Evolutionary conservation across 225 moss, liverwort and hornwort genomes (phyloP), one percentile per base, ranked within the genome.

Genomic region (Polytrichum formosum): DNA sequence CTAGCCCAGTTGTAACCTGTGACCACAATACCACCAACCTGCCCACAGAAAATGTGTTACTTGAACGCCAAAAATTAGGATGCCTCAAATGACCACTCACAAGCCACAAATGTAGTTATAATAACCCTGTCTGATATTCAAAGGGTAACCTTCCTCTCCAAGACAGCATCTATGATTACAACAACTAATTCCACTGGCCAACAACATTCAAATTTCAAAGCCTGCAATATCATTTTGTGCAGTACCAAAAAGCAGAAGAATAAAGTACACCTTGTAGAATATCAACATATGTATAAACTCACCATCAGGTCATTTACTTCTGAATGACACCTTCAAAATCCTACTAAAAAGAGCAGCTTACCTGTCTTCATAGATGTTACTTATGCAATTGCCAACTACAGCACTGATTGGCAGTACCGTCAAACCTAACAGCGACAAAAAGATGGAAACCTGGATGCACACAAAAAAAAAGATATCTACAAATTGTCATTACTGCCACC

Each of bases 321-420:
- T 30, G 6, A 30, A 30, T 30, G 30, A 30, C 31, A 31, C 31
- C 31, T 31, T 31, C 6, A 31, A 31, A 31, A 31, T 31, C 31
- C 13, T 2, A 46, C 37, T 10, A 13, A 46, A 46, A 46, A 13
- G 35, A 35, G 13, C 20, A 26, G 72, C 82, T 59, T 64, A 85
- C 88, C 88, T 85, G 72, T 82, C 83, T 68, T 89, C 85, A 55
- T 73, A 89, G 5, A 64, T 70, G 72, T 89, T 89, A 68, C 80
- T 89, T 58, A 89, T 66, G 60, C 71, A 89, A 58, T 80, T 89
- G 55, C 88, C 88, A 26, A 89, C 88, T 8, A 89, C 78, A 26
- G 68, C 85, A 63, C 85, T 89, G 70, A 89, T 79, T 35, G 88
- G 88, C 63, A 89, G 70, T 61, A 89, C 88, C 8, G 88, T 89